Evolutionary conservation across 2,329 filamentous ascomycete genomes (phyloP).

Genomic region (Juglanconis juglandina): DNA sequence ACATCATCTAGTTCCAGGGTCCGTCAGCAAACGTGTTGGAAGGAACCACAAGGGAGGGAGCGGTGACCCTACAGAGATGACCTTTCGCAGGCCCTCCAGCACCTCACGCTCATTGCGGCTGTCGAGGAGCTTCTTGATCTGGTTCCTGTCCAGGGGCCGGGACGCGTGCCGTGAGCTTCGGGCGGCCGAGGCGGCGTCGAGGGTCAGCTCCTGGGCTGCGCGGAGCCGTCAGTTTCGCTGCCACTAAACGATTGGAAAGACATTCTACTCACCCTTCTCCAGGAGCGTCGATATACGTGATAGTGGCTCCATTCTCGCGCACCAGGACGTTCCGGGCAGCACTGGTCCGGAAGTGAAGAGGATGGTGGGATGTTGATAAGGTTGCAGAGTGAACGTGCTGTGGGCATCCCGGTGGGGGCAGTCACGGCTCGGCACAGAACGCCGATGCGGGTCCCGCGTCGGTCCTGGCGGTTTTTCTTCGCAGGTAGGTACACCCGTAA

Average conservation of each 20-base stretch:
- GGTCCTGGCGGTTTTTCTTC: too few species aligned
- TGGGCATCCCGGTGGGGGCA: background rate
- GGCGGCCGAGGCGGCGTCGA: conserved; percentile 92
- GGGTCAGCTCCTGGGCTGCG: conserved; percentile 88
- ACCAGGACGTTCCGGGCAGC: background rate
- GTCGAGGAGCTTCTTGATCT: conserved; percentile 93
- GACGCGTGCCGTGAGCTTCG: conserved; percentile 60
- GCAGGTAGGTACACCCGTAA: too few species aligned
- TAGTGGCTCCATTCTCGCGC: conserved; percentile 79
- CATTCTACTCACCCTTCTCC: conserved; percentile 72
- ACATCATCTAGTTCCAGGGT: conserved; percentile 73
- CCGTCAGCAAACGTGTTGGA: background rate
- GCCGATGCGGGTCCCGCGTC: background rate
- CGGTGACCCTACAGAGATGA: conserved; percentile 69
- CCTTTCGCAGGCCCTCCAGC: conserved; percentile 82
- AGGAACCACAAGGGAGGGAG: background rate
- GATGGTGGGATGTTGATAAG: background rate
- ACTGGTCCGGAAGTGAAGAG: background rate
- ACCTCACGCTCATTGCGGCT: conserved; percentile 91
- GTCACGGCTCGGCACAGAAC: background rate
- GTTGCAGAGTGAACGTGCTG: background rate
- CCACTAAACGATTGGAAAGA: background rate
- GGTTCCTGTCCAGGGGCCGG: conserved; percentile 68
- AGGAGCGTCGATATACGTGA: conserved; percentile 90
- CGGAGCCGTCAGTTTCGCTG: conserved; percentile 15